Base-by-base conservation (phyloP, 1,139 yeast species). In the Saccharomyces pastorianus region DNA sequence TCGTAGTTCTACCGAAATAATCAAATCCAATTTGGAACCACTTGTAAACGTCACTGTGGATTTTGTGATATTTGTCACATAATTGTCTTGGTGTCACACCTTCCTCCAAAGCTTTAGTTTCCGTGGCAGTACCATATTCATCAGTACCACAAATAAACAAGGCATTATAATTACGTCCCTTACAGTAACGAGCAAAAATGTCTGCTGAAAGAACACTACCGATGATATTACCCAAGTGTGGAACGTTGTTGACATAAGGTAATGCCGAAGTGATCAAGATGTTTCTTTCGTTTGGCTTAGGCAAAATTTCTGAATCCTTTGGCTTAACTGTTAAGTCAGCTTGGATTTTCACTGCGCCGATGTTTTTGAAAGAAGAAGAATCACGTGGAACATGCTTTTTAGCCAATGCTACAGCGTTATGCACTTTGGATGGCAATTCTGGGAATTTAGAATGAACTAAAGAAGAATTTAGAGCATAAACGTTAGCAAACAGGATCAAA, bases 61-160 rank as follows among this genome's bases (percentile, higher is more conserved):
- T 79, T 58, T 79, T 79, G 72, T 89, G 86, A 73, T 88, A 93
- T 71, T 93, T 93, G 71, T 87, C 89, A 77, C 98, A 93, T 64
- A 93, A 77, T 67, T 89, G 84, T 64, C 82, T 76, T 50, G 99
- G 99, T 4, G 95, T 80, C 58, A 88, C 85, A 48, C 86, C 84
- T 67, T 93, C 98, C 72, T 93, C 99, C 56, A 93, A 76, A 9
- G 99, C 99, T 73, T 93, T 93, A 41, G 99, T 95, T 73, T 93
- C 99, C 27, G 99, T 93, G 51, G 99, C 99, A 58, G 99, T 93
- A 70, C 99, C 99, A 70, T 93, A 95, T 73, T 93, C 99, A 70
- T 93, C 99, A 42, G 99, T 95, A 73, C 99, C 99, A 74, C 99
- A 90, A 56, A 93, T 74, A 66, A 76, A 93, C 58, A 93, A 75